phyloP scores from a whole-genome alignment of 169 alveolate genomes.

The Plasmodium sp. region DNA sequence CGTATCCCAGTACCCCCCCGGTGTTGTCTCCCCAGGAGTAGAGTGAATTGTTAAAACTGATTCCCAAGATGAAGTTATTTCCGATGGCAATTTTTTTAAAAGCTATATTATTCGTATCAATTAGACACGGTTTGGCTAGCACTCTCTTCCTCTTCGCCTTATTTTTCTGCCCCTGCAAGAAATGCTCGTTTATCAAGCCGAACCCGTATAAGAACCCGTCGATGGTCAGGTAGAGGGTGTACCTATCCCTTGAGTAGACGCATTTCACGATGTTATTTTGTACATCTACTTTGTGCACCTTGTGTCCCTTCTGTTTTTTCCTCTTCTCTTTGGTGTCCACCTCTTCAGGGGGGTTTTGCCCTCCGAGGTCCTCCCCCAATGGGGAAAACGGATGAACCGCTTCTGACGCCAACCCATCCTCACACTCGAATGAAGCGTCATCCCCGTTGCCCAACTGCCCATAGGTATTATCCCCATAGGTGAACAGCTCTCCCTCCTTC shows the following conservation, averaged over 20 bases:
- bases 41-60: conserved; percentile 20
- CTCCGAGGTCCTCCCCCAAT: neutral
- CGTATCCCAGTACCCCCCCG: conserved; percentile 23
- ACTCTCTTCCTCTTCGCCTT: conserved; percentile 2
- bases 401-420: neutral
- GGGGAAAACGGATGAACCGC: neutral
- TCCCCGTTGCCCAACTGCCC: conserved; percentile 50
- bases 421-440: neutral
- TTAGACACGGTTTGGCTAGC: conserved; percentile 23
- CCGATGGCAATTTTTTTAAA: conserved; percentile 61
- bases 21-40: conserved; percentile 64
- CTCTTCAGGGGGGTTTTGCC: neutral
- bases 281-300: conserved; percentile 27
- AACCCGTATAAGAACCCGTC: conserved; percentile 58
- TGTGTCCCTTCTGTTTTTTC: neutral
- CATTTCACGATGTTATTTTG: conserved; percentile 36
- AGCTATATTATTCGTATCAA: conserved; percentile 62
- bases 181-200: conserved; percentile 55
- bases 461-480: conserved; percentile 60
- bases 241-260: conserved; percentile 37
- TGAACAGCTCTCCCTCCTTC: conserved; percentile 66
- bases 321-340: neutral
- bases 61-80: conserved; percentile 15
- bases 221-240: conserved; percentile 30
- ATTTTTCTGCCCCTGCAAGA: conserved; percentile 17